Evolutionary conservation across 257 asterid genomes (phyloP), one percentile per base, ranked within the genome.

Genomic region (Rauvolfia tetraphylla): DNA sequence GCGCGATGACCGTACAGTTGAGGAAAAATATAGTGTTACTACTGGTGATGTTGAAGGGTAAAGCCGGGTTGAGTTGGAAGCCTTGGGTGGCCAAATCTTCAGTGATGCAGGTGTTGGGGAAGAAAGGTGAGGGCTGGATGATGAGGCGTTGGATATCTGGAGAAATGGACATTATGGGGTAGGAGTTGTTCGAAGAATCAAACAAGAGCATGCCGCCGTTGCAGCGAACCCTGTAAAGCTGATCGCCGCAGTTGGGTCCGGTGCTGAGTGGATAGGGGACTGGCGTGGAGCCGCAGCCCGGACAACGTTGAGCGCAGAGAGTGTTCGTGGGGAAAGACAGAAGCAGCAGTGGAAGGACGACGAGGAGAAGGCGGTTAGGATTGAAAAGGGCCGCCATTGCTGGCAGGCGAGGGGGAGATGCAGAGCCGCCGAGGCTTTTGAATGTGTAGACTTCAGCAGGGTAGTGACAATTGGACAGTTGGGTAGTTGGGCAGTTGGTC

Each of bases 201-300:
- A 94, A 87, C 23, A 78, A 73, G n/a, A 89, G 91, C 0, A 75
- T 61, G 71, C 80, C 81, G 38, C 53, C 4, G 85, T 70, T 44
- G 91, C 98, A 94, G 11, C 89, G 89, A 74, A 94, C 79, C 44
- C 78, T 79, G 89, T 92, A 94, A 23, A 82, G 69, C 10, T 83
- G 93, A 75, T 94, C 97, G 67, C 97, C 96, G 89, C 98, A 94
- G 76, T 46, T 72, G 20, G 96, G 76, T 80, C 81, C 82, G 77
- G 97, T 92, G 91, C 93, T 87, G 17, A 93, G 92, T 9, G 97
- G 98, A 85, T 92, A 93, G 5, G 98, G 97, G 25, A 93, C 92
- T 14, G 82, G 59, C 20, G 89, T 84, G 80, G 83, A 13, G 65
- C 97, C 97, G 85, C 98, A 93, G 25, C 88, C 82, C 44, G 93